Percentiles rank a stretch among this genome's conserved stretches.
phyloP scores from a whole-genome alignment of 331 rosid species.

The Malus hybrid region DNA sequence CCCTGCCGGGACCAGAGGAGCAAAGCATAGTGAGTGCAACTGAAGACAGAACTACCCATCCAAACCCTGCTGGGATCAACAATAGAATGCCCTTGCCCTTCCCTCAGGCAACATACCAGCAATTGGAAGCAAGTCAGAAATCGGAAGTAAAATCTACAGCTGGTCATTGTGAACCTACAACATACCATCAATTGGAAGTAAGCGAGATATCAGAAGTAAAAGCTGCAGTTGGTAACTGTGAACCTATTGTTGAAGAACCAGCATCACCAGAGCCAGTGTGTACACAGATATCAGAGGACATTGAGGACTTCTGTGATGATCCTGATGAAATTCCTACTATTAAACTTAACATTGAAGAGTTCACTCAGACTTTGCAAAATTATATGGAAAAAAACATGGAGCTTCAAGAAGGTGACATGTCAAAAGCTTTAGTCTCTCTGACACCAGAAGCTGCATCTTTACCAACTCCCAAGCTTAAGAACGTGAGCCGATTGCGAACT shows the following conservation, averaged over 20 bases:
- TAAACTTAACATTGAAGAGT: slow-evolving; percentile 68
- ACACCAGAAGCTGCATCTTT: slow-evolving; percentile 71
- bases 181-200: slow-evolving; percentile 23
- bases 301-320: slow-evolving; percentile 76
- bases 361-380: slow-evolving; percentile 71
- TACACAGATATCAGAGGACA: slow-evolving; percentile 42
- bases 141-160: slow-evolving; percentile 24
- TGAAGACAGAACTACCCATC: slow-evolving; percentile 30
- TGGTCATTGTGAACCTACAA: slow-evolving; percentile 51
- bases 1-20: slow-evolving; percentile 92
- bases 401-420: slow-evolving; percentile 71
- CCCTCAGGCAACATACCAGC: slow-evolving; percentile 37
- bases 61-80: slow-evolving; percentile 25
- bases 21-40: slow-evolving; percentile 51
- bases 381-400: slow-evolving; percentile 83
- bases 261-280: slow-evolving; percentile 80
- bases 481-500: slow-evolving; percentile 77
- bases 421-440: slow-evolving; percentile 81
- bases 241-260: slow-evolving; percentile 97
- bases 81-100: slow-evolving; percentile 42
- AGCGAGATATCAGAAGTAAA: slow-evolving; percentile 27
- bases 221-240: slow-evolving; percentile 32
- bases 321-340: slow-evolving; percentile 78
- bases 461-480: slow-evolving; percentile 88
- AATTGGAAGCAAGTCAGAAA: slow-evolving; percentile 39